Conservation (phyloP, 306 rosid genomes). For the Sophora flavescens region DNA sequence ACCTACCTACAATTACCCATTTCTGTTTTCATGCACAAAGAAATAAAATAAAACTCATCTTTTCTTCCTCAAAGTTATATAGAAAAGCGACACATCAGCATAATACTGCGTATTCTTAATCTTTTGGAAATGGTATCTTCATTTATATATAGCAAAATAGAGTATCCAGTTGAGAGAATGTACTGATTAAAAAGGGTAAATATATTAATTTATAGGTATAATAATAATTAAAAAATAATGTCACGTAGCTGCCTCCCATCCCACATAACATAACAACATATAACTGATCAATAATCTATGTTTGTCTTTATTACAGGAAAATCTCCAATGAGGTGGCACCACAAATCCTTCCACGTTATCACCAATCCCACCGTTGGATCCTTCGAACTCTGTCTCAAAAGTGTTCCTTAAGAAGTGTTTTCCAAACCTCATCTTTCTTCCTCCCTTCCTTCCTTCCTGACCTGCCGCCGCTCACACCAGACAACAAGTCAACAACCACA, state of each 20-base stretch:
- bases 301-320: conserved; percentile 51
- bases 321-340: conserved; percentile 47
- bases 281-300: conserved; percentile 38
- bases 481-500: too few species aligned
- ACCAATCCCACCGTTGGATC: conserved; percentile 59
- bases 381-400: conserved; percentile 24
- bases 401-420: conserved; percentile 43
- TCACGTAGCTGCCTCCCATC: conserved; percentile 47
- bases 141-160: not conserved
- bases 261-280: not conserved
- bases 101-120: not conserved
- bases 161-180: conserved; percentile 14
- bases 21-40: not conserved
- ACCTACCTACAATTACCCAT: conserved; percentile 10
- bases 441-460: not conserved
- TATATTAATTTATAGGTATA: not conserved
- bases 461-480: not conserved
- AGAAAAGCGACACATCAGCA: conserved; percentile 15
- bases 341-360: conserved; percentile 55
- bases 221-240: conserved; percentile 11
- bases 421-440: conserved; percentile 31
- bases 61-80: not conserved
- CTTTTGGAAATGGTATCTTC: too few species aligned
- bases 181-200: not conserved
- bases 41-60: not conserved